Percentiles rank a stretch among this genome's conserved stretches.
Evolutionary conservation across 2,329 filamentous ascomycete species (phyloP).

Genomic region (Boeremia exigua): DNA sequence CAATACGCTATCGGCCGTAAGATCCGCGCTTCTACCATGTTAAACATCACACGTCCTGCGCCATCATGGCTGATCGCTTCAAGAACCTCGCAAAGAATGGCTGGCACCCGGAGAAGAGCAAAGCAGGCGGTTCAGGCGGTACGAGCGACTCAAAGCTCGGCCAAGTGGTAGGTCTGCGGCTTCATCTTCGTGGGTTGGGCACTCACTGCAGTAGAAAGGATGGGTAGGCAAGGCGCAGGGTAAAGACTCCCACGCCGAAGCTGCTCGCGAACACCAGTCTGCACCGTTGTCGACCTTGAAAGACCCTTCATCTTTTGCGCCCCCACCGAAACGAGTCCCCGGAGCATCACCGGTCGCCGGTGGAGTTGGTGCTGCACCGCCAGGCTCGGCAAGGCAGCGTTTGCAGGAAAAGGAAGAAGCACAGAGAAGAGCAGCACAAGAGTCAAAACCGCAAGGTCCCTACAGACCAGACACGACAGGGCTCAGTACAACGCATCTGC

Average conservation of each 20-base stretch:
- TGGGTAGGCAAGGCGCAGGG: constrained; percentile 61
- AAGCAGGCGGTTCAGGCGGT: constrained; percentile 42
- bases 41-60: constrained; percentile 14
- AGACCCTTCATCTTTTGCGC: constrained; percentile 79
- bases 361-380: constrained; percentile 51
- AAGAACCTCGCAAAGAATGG: constrained; percentile 55
- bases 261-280: constrained; percentile 57
- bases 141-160: constrained; percentile 58
- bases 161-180: constrained; percentile 59
- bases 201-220: constrained; percentile 55
- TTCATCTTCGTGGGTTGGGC: constrained; percentile 1
- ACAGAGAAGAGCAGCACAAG: constrained; percentile 44
- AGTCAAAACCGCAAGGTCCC: constrained; percentile 62
- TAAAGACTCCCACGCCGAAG: constrained; percentile 50
- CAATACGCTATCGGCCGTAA: constrained; percentile 13
- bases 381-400: constrained; percentile 46
- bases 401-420: constrained; percentile 45
- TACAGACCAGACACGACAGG: constrained; percentile 75
- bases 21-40: constrained; percentile 17
- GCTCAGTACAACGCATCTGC: constrained; percentile 70
- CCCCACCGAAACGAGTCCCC: constrained; percentile 71
- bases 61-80: constrained; percentile 43
- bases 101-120: constrained; percentile 52
- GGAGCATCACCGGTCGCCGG: constrained; percentile 27
- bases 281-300: constrained; percentile 72